These are phyloP conservation scores for Didymella keratinophila DNA, from an alignment of 2,329 filamentous ascomycete genomes.

Conservation along the genomic window DNA sequence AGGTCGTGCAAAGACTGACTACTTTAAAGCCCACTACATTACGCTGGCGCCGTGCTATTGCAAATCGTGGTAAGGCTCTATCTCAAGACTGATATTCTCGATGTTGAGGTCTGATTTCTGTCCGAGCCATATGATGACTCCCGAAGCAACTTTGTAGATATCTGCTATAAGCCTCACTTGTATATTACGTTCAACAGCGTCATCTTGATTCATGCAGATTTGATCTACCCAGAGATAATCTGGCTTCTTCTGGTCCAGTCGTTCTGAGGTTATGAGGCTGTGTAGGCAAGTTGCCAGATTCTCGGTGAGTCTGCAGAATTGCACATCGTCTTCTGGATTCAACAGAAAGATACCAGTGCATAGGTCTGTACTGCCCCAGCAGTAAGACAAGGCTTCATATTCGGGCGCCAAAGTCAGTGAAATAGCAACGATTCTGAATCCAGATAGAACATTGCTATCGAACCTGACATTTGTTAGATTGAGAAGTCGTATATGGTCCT, in stretches of 20 bases:
- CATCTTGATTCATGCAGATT: not conserved
- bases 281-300: not conserved
- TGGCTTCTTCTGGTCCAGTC: not conserved
- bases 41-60: not conserved
- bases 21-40: not conserved
- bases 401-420: not conserved
- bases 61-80: not conserved
- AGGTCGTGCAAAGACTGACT: not conserved
- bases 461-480: not conserved
- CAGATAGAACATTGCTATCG: not conserved
- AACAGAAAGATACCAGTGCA: not conserved
- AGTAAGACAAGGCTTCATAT: not conserved
- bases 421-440: not conserved
- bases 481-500: not conserved
- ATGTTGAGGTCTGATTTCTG: not conserved
- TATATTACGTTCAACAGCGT: not conserved
- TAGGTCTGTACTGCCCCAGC: not conserved
- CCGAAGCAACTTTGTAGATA: not conserved
- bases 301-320: not conserved
- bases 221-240: not conserved
- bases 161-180: slow-evolving; percentile 2
- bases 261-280: not conserved
- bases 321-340: not conserved
- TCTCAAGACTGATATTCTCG: not conserved
- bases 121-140: not conserved